Evolutionary conservation across 2,329 filamentous ascomycete genomes (phyloP), one percentile per base, ranked within the genome.

Genomic region (Aspergillus latus): DNA sequence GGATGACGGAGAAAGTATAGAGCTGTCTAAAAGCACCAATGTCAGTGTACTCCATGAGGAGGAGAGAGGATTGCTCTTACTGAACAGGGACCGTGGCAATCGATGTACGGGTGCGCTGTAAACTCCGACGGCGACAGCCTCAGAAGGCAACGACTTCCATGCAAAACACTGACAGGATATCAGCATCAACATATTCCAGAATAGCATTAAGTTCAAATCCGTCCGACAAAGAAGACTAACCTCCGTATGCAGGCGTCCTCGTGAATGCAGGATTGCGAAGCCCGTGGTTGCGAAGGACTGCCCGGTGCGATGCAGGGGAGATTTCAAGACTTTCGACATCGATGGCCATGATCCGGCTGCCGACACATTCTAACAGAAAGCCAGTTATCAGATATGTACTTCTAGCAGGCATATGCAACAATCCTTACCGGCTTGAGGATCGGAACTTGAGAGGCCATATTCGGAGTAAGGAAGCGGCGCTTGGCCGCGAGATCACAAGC

Each of bases 381-480:
- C 21, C 7, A 34, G 43, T 6, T n/a, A 51, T 68, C 15, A 69
- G 61, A 43, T 6, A 15, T 13, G 21, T 52, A 50, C 32, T 3
- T 36, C 51, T 48, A 11, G 29, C 5, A 45, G 10, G 10, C 15
- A 54, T 36, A 37, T 30, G 29, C 16, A 34, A 34, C 34, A 36
- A 28, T 60, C 40, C 78, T 64, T 68, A 82, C 80, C 64, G 78
- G 77, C 60, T 78, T 67, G 60, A 73, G 73, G 63, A 78, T 69
- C 61, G 79, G 74, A 64, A 76, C 72, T 68, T 80, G 78, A 65
- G 81, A 80, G 68, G 80, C 79, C 81, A 82, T 82, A 65, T 68
- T 67, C 61, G 62, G 63, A 64, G 49, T 64, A 51, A 64, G 49
- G 63, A 51, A 65, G 70, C 72, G 72, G 73, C 72, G 58, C 72